A percentile compares a stretch with the other conserved stretches of the same genome.
Conservation (phyloP, 768 basidiomycete species). For the Podaxis pistillaris region DNA sequence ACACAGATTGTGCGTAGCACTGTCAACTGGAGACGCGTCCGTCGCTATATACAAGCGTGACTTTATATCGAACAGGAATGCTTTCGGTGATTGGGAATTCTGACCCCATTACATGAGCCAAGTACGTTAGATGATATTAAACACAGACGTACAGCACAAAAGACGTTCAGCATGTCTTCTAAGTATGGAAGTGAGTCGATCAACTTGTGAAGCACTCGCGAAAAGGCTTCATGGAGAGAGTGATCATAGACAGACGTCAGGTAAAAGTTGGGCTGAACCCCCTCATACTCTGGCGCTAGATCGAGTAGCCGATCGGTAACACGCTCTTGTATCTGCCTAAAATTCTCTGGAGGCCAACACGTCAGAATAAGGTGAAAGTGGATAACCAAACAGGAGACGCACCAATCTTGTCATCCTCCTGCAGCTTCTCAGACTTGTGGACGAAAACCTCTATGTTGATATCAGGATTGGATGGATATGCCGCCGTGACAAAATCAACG, state of each 20-base stretch:
- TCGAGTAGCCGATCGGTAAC: conserved; percentile 82
- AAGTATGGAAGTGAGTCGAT: conserved; percentile 83
- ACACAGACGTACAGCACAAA: conserved; percentile 59
- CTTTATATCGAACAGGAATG: conserved; percentile 86
- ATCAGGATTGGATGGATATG: conserved; percentile 70
- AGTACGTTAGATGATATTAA: not conserved
- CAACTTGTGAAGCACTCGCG: conserved; percentile 82
- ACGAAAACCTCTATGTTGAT: conserved; percentile 90
- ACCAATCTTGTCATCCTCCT: conserved; percentile 92
- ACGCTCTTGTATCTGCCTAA: conserved; percentile 86
- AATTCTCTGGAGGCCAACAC: conserved; percentile 61
- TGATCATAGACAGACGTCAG: conserved; percentile 94
- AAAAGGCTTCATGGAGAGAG: conserved; percentile 89
- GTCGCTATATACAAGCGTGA: conserved; percentile 92
- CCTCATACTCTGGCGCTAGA: conserved; percentile 70
- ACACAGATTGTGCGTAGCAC: conserved; percentile 83
- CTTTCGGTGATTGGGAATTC: conserved; percentile 93
- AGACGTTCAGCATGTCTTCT: conserved; percentile 85
- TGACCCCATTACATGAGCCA: conserved; percentile 27
- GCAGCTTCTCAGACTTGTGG: conserved; percentile 90
- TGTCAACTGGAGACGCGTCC: conserved; percentile 89
- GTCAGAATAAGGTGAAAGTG: not conserved
- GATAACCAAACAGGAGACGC: conserved; percentile 20
- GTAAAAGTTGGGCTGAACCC: conserved; percentile 81
- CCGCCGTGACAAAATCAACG: conserved; percentile 76